Base-by-base conservation (phyloP, 2,329 filamentous ascomycete genomes). In the Stemphylium lycopersici region DNA sequence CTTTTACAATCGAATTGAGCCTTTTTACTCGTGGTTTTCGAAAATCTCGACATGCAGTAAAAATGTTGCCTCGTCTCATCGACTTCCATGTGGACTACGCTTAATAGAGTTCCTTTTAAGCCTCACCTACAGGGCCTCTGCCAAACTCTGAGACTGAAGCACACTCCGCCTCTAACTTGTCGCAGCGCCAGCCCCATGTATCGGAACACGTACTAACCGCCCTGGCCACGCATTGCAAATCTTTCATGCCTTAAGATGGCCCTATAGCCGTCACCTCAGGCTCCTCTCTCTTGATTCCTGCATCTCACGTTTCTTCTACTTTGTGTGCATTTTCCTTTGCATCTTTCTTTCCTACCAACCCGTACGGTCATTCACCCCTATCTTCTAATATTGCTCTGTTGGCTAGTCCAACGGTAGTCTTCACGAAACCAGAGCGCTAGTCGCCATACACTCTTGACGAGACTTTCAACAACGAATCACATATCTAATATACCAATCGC, bases 241-340 rank as follows among this genome's bases (percentile, higher is more conserved):
- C 51, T 58, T 73, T 72, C 65, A 73, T 75, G 72, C 72, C 72
- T 75, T 74, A 74, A 75, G 67, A 69, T 54, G 60, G 49, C 52
- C 40, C 66, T 67, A 67, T 63, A 64, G 62, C 67, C 70, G 60
- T 62, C 58, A 49, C 45, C 60, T 73, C 70, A 70, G 71, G 70
- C 71, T 69, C 62, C 29, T 59, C 65, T 64, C 63, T 49, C 62
- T 56, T 46, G 37, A 41, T 59, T 62, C 69, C 66, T 65, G 55
- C 62, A 69, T 64, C 68, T 60, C 65, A 61, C 61, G 61, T 67
- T 58, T 49, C 56, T 40, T 38, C 22, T 59, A 33, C 54, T 64
- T 67, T 61, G 55, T 58, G 58, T 69, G 55, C 58, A 59, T 33
- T 62, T 70, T 66, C 63, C 51, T 62, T 68, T 70, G 63, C 68